Percentiles rank a stretch among this genome's conserved stretches.
Evolutionary conservation across 1,284 basidiomycete genomes (phyloP).

Genomic region (Fomitopsis pinicola): DNA sequence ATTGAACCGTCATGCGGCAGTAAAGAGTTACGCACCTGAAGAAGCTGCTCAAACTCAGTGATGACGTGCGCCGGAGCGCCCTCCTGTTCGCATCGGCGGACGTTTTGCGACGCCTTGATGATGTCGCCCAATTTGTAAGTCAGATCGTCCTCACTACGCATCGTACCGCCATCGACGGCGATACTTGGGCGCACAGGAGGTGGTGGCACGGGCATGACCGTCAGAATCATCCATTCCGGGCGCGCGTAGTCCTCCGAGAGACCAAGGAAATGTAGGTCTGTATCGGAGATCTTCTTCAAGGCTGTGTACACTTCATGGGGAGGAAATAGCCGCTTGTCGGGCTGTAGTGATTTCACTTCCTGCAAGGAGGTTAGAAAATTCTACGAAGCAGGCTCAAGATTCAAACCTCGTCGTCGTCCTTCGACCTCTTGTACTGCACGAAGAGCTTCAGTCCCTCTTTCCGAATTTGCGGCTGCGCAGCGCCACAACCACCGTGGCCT

Average conservation of each 20-base stretch:
- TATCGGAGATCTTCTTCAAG: slow-evolving; percentile 89
- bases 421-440: slow-evolving; percentile 91
- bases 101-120: slow-evolving; percentile 92
- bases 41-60: slow-evolving; percentile 92
- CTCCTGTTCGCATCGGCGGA: slow-evolving; percentile 92
- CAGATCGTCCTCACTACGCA: slow-evolving; percentile 97
- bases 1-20: slow-evolving; percentile 1
- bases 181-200: slow-evolving; percentile 98
- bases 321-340: slow-evolving; percentile 86
- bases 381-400: background rate
- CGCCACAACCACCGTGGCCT: slow-evolving; percentile 96
- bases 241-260: slow-evolving; percentile 95
- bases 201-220: slow-evolving; percentile 96
- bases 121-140: slow-evolving; percentile 98
- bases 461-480: slow-evolving; percentile 85
- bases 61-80: slow-evolving; percentile 96
- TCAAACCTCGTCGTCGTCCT: slow-evolving; percentile 90
- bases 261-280: slow-evolving; percentile 89
- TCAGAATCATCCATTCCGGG: slow-evolving; percentile 99
- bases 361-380: slow-evolving; percentile 30
- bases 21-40: slow-evolving; percentile 58
- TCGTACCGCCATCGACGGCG: slow-evolving; percentile 92
- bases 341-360: slow-evolving; percentile 82
- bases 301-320: slow-evolving; percentile 90
- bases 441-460: slow-evolving; percentile 97